Percentiles rank a stretch among this genome's conserved stretches.
Evolutionary conservation across 2,329 filamentous ascomycete genomes (phyloP).

Genomic region (Colletotrichum eleusines): DNA sequence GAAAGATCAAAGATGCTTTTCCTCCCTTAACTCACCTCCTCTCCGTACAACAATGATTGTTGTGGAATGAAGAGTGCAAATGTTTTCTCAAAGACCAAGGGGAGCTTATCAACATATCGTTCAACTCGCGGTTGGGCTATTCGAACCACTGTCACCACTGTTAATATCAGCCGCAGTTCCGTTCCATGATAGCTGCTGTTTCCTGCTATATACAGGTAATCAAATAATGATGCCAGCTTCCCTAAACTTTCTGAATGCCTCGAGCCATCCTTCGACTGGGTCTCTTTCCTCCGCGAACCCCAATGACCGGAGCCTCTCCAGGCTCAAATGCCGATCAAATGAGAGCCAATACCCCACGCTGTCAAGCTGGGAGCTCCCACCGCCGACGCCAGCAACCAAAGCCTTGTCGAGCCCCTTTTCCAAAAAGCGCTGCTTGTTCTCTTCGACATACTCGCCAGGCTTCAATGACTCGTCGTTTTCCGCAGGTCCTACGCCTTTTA

Average conservation of each 20-base stretch:
- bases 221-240: constrained; percentile 55
- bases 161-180: no score
- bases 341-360: constrained; percentile 60
- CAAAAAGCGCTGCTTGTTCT: constrained; percentile 48
- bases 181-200: not conserved
- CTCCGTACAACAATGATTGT: constrained; percentile 31
- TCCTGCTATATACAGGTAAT: not conserved
- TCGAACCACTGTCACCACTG: no score
- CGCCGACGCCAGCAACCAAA: constrained; percentile 50
- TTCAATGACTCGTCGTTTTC: constrained; percentile 18
- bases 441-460: constrained; percentile 50
- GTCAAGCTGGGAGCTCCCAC: constrained; percentile 55
- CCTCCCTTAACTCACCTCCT: constrained; percentile 28
- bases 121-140: not conserved
- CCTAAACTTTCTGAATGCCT: constrained; percentile 57
- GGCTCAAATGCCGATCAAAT: constrained; percentile 61
- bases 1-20: constrained; percentile 26
- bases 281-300: constrained; percentile 55
- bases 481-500: constrained; percentile 46
- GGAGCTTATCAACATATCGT: not conserved
- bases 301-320: constrained; percentile 53
- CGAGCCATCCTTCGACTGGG: constrained; percentile 56
- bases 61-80: constrained; percentile 16
- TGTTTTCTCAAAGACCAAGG: not conserved
- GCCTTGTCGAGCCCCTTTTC: constrained; percentile 46